phyloP scores from a whole-genome alignment of 805 yeast species.

The Suhomyces xylopsoci region DNA sequence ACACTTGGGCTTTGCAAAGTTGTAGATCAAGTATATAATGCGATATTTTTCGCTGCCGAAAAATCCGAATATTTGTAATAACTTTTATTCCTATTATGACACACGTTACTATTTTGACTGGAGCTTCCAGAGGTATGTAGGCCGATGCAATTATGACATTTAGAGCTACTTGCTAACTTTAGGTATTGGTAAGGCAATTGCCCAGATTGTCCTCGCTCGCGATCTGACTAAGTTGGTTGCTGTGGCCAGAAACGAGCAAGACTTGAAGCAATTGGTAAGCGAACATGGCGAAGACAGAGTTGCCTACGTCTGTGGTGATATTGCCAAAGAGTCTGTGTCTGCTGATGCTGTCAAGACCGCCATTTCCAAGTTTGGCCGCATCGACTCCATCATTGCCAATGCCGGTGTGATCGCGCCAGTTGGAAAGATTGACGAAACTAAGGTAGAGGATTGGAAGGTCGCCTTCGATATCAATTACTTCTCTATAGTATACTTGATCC shows the following conservation, averaged over 20 bases:
- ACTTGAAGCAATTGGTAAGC: constrained; percentile 41
- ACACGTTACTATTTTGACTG: constrained; percentile 49
- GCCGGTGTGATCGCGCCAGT: constrained; percentile 88
- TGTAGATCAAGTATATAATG: constrained; percentile 1
- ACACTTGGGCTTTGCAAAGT: constrained; percentile 27
- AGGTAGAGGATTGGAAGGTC: constrained; percentile 55
- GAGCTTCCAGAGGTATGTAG: constrained; percentile 56
- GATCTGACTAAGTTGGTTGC: constrained; percentile 52
- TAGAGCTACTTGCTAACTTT: constrained; percentile 3
- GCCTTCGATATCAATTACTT: constrained; percentile 77
- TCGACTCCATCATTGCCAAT: constrained; percentile 68
- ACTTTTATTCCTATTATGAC: constrained; percentile 2
- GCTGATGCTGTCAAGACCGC: constrained; percentile 44
- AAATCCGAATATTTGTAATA: neutral
- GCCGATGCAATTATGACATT: neutral
- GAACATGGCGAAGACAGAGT: constrained; percentile 50
- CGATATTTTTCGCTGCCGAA: neutral
- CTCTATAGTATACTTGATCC: constrained; percentile 62
- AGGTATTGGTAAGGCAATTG: constrained; percentile 84
- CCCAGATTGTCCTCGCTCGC: constrained; percentile 40
- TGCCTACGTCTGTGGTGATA: constrained; percentile 56
- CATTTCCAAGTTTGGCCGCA: constrained; percentile 47
- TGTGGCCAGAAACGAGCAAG: constrained; percentile 62
- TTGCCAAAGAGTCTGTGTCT: constrained; percentile 42
- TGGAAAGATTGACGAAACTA: constrained; percentile 44